phyloP scores from a whole-genome alignment of 306 rosid species.

The Medicago ruthenica region DNA sequence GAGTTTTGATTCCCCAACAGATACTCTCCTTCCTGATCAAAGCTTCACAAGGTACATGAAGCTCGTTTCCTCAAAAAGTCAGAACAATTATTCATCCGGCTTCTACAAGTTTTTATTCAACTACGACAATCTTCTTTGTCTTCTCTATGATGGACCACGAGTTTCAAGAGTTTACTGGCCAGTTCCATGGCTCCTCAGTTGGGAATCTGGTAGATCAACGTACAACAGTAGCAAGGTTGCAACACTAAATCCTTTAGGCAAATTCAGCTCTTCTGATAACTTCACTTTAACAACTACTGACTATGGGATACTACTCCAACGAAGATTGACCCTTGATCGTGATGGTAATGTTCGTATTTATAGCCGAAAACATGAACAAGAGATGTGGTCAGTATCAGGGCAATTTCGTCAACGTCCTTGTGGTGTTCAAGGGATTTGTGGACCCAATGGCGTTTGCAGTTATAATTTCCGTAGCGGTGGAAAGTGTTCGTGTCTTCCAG shows the following conservation, averaged over 20 bases:
- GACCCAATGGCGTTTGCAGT: slow-evolving; percentile 33
- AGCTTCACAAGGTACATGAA: not conserved
- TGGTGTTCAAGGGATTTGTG: slow-evolving; percentile 29
- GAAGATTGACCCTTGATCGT: slow-evolving; percentile 1
- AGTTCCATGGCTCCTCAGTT: not conserved
- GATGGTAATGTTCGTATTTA: slow-evolving; percentile 37
- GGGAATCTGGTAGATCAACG: not conserved
- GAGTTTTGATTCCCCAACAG: slow-evolving; percentile 27
- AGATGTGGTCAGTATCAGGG: not conserved
- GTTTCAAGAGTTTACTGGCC: slow-evolving; percentile 35
- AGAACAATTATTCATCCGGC: not conserved
- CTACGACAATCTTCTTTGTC: not conserved
- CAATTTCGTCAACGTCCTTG: slow-evolving; percentile 1
- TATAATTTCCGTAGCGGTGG: not conserved
- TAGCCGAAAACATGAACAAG: not conserved
- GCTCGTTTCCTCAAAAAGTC: slow-evolving; percentile 6
- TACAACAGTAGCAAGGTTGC: slow-evolving; percentile 7
- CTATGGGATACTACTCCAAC: not conserved
- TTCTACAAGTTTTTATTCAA: slow-evolving; percentile 13
- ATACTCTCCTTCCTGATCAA: slow-evolving; percentile 14
- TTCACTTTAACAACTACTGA: not conserved
- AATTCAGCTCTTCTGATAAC: not conserved
- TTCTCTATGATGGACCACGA: not conserved
- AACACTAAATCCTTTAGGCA: not conserved
- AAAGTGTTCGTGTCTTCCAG: slow-evolving; percentile 32